Evolutionary conservation across 2,329 filamentous ascomycete species (phyloP).

Genomic region (Fusarium temperatum): DNA sequence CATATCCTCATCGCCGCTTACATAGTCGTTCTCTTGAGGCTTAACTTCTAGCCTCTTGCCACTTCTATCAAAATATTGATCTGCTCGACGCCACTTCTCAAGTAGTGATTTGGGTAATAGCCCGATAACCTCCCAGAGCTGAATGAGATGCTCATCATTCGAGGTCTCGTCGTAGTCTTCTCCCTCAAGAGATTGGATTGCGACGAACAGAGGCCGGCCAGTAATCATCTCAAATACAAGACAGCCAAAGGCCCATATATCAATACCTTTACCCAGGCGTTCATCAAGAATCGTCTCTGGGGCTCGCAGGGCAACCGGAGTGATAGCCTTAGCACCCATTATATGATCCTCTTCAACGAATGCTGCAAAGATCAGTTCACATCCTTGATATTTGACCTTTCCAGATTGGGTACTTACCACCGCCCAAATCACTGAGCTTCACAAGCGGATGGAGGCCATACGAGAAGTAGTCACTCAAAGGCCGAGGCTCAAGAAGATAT

Average conservation of each 20-base stretch:
- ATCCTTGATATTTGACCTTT: fast-evolving
- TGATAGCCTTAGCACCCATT: neutral
- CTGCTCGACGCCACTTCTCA: neutral
- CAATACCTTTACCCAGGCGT: neutral
- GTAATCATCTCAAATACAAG: neutral
- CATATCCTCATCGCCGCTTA: neutral
- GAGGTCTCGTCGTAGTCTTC: neutral
- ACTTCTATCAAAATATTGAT: neutral
- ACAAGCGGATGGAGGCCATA: neutral
- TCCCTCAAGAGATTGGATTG: neutral
- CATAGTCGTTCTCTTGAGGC: neutral
- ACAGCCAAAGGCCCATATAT: neutral
- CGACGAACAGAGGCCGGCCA: neutral
- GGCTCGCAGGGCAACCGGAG: neutral
- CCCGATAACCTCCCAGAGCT: neutral
- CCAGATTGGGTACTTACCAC: neutral
- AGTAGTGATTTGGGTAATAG: neutral
- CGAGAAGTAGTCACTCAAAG: neutral
- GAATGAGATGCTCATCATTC: neutral
- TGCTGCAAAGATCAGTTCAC: neutral
- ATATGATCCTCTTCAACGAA: neutral
- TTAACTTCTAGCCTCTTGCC: neutral
- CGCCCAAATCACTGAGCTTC: neutral
- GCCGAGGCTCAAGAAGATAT: neutral
- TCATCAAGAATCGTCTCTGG: neutral